phyloP scores from a whole-genome alignment of 106 monocot genomes.

The Acanthochlamys bracteata region DNA sequence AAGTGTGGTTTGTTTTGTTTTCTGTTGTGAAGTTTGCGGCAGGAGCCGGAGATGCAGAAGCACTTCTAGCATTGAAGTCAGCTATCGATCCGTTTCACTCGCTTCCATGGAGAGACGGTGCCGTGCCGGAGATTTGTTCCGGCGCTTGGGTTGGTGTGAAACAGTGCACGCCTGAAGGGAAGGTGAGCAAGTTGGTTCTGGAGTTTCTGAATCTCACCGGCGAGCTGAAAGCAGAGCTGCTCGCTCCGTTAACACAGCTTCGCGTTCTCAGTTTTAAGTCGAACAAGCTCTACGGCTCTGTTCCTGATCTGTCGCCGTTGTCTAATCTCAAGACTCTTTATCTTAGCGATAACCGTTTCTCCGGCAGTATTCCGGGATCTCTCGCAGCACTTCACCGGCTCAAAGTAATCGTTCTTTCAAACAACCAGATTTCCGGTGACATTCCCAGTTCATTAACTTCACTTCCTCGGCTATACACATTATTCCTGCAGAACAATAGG shows the following conservation, averaged over 20 bases:
- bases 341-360: constrained; percentile 61
- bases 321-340: constrained; percentile 65
- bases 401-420: constrained; percentile 56
- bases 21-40: too few species aligned
- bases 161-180: constrained; percentile 41
- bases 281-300: constrained; percentile 55
- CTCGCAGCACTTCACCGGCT: constrained; percentile 62
- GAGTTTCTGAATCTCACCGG: constrained; percentile 79
- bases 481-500: constrained; percentile 54
- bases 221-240: constrained; percentile 7
- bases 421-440: constrained; percentile 53
- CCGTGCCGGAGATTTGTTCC: constrained; percentile 27
- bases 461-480: constrained; percentile 40
- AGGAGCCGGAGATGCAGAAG: constrained; percentile 27
- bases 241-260: constrained; percentile 65
- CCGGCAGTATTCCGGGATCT: constrained; percentile 47
- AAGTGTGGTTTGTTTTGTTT: too few species aligned
- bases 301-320: constrained; percentile 65
- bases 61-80: constrained; percentile 57
- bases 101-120: constrained; percentile 35
- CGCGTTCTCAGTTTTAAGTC: constrained; percentile 90
- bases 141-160: constrained; percentile 50
- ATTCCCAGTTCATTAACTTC: constrained; percentile 43
- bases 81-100: constrained; percentile 33
- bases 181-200: constrained; percentile 81